Percentiles rank a stretch among this genome's conserved stretches.
Evolutionary conservation across 2,329 filamentous ascomycete species (phyloP).

Genomic region (Teratosphaeria nubilosa): DNA sequence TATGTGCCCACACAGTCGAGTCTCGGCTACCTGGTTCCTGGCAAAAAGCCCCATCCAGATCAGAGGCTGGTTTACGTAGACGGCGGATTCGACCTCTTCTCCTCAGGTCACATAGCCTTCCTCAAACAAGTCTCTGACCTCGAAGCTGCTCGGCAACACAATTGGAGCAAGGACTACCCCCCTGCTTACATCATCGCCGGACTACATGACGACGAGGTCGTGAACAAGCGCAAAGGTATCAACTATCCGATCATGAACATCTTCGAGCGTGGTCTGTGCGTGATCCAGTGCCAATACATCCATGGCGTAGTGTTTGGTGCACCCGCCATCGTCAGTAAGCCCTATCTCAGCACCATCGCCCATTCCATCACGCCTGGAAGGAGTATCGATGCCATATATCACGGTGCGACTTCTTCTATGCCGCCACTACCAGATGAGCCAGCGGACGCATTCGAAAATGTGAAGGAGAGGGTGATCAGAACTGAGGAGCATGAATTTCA

Average conservation of each 20-base stretch:
- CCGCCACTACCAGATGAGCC: slow-evolving; percentile 30
- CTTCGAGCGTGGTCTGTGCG: slow-evolving; percentile 88
- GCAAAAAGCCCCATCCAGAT: slow-evolving; percentile 60
- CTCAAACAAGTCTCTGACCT: slow-evolving; percentile 73
- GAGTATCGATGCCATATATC: slow-evolving; percentile 65
- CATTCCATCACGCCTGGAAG: slow-evolving; percentile 38
- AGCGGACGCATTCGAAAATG: slow-evolving; percentile 54
- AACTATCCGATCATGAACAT: slow-evolving; percentile 99
- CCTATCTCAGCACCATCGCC: slow-evolving; percentile 67
- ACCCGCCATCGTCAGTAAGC: slow-evolving; percentile 72
- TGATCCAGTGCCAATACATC: slow-evolving; percentile 90
- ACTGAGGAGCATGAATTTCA: slow-evolving; percentile 69
- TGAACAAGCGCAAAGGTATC: slow-evolving; percentile 92
- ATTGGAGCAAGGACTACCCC: slow-evolving; percentile 73
- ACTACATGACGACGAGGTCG: slow-evolving; percentile 87
- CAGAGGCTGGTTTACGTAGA: slow-evolving; percentile 92
- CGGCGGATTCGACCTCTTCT: slow-evolving; percentile 93
- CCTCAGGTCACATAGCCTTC: slow-evolving; percentile 93
- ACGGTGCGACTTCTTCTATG: slow-evolving; percentile 92
- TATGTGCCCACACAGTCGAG: slow-evolving; percentile 50
- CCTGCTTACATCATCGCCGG: slow-evolving; percentile 86
- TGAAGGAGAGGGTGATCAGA: slow-evolving; percentile 74
- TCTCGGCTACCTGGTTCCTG: slow-evolving; percentile 49
- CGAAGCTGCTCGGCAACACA: slow-evolving; percentile 52
- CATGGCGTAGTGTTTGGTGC: slow-evolving; percentile 81